phyloP scores from a whole-genome alignment of 2,329 filamentous ascomycete genomes.

The Fusarium sp. region DNA sequence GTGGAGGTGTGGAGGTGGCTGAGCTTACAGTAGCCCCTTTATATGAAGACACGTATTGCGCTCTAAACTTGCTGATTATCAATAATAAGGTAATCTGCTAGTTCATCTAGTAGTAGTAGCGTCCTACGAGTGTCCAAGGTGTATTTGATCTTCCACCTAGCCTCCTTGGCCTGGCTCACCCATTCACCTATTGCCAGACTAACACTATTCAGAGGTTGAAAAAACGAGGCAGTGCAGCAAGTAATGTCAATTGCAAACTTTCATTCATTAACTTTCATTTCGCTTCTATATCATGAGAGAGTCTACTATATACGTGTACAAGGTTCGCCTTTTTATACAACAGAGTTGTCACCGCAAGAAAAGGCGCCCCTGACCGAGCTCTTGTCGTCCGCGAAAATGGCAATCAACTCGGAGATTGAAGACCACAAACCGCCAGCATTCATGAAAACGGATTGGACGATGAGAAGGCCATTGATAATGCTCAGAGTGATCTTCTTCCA shows the following conservation, averaged over 20 bases:
- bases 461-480: slow-evolving; percentile 44
- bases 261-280: slow-evolving; percentile 5
- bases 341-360: slow-evolving; percentile 50
- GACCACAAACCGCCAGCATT: slow-evolving; percentile 51
- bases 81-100: neutral
- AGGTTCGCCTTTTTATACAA: slow-evolving; percentile 5
- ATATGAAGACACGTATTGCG: neutral
- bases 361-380: slow-evolving; percentile 46
- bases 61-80: neutral
- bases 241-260: neutral
- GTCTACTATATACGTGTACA: neutral
- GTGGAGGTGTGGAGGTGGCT: neutral
- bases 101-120: neutral
- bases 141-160: no score
- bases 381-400: slow-evolving; percentile 42
- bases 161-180: neutral
- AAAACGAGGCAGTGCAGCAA: neutral
- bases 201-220: neutral
- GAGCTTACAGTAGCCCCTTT: neutral
- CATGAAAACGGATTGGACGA: slow-evolving; percentile 50
- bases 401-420: slow-evolving; percentile 45
- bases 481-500: slow-evolving; percentile 38
- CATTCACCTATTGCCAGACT: neutral
- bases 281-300: neutral
- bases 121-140: no score